Evolutionary conservation across 345 rosid genomes (phyloP), one percentile per base, ranked within the genome.

Genomic region (Corchorus capsularis): DNA sequence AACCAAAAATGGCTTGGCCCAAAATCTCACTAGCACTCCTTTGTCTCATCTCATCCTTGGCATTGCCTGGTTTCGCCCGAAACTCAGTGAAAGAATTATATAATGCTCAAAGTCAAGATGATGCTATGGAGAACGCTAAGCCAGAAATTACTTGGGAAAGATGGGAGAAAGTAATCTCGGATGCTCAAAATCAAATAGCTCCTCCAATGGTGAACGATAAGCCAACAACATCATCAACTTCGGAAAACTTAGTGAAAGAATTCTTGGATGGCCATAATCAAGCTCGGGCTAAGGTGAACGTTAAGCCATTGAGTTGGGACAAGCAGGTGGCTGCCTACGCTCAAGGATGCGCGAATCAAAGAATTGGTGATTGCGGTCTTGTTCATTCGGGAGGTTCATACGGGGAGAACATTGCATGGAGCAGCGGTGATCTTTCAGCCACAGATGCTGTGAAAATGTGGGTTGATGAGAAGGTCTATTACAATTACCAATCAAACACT

Each of bases 321-420:
- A 9, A 46, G 41, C 45, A 49, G 3, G 66, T 90, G 63, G 92
- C 91, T 8, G 27, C 80, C 27, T 86, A 73, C 53, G 88, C 91
- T 19, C 84, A 59, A 49, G 67, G 68, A 43, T 88, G 88, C 7
- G 86, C 87, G 2, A 75, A 75, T 55, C 62, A 75, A 71, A 76
- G 76, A 0, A 60, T 15, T 19, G 79, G 78, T 2, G 60, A 84
- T 8, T 89, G 94, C 79, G 68, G 73, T 2, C 84, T 89, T 3
- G 80, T 70, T 45, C 93, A 88, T 79, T 90, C 90, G 2, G 50
- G 78, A 1, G 59, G 45, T 12, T 85, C 83, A 16, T 89, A 83
- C 41, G 93, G 94, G 8, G 92, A 90, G 85, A 89, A 89, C 77
- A 81, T 90, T 27, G 94, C 91, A 9, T 4, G 76, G 71, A 79